Base-by-base conservation (phyloP, 352 stramenopile genomes). In the Phytopythium ostracodes region DNA sequence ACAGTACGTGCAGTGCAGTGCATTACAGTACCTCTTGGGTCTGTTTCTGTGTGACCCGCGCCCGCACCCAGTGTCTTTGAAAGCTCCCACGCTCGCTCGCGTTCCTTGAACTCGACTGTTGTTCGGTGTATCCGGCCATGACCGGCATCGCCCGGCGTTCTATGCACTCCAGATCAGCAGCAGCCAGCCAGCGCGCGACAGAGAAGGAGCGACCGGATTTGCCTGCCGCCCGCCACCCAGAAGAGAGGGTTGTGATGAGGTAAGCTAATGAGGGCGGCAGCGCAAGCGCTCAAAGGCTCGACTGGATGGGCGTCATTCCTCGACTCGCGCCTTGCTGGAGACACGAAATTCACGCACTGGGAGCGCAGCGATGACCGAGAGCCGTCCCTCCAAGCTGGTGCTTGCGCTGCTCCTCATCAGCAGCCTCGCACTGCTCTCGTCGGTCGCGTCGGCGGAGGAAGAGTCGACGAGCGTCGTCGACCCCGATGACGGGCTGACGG, bases 401-500 rank as follows among this genome's bases (percentile, higher is more conserved):
- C 33, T 18, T 7, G 6, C 38, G 14, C 53, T 59, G 33, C 29
- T 40, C 24, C 29, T 59, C 33, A 35, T 20, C 53, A 46, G 53
- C 53, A 47, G 36, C 33, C 35, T 59, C 17, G 33, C n/a, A n/a
- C 36, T 47, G 35, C 35, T 43, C 12, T 61, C 49, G 11, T 25
- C 63, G 42, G 60, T 70, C 36, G 40, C 7, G 18, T 59, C 67
- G 14, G 60, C 63, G 44, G 53, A 55, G 42, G 51, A 67, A 62
- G 36, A 59, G 20, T 59, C 68, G 22, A 56, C 74, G 22, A 64
- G 43, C 17, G 55, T 67, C 50, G n/a, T 82, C 17, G 78, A 87
- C 47, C 69, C 75, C 8, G 78, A 87, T 42, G 74, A 72, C 36
- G 68, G 70, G 3, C 58, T 76, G 33, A 84, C 67, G 0, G 78